Evolutionary conservation across 2,329 filamentous ascomycete species (phyloP), one percentile per base, ranked within the genome.

Genomic region (Fusarium buxicola): DNA sequence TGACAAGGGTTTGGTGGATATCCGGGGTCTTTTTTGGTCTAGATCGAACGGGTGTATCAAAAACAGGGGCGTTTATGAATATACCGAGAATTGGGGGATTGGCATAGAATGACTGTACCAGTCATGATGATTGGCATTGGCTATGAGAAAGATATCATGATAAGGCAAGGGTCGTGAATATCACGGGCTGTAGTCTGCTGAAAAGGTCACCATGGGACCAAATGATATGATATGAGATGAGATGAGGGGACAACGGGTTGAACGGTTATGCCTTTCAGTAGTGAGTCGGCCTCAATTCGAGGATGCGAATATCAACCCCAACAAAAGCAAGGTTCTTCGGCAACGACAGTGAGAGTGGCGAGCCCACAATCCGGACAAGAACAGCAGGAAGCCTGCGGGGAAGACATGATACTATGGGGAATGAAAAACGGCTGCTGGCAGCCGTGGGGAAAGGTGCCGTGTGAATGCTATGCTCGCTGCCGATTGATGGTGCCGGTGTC

Each of bases 1-100:
- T 40, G 55, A 48, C 65, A 48, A 41, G 56, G 55, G 34, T 40
- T 58, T 35, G 40, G 47, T 57, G 48, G 27, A 52, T 36, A 60
- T 58, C 57, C 49, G 34, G 51, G 49, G 59, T 58, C 60, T 45
- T 54, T 58, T 60, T 46, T 25, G 34, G 44, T 64, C 60, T 69
- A 56, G 55, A 48, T 40, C 57, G 28, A 24, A 25, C 27, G 53
- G 46, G 46, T 49, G 36, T 56, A 52, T 45, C 30, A 34, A 30
- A 44, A 27, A 52, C 49, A 54, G 53, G 58, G 55, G 55, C 40
- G 39, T 52, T 60, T 52, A 40, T 64, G 47, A 25, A 54, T 48
- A 54, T 65, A 27, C 35, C 30, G 31, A 24, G 35, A 62, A 44
- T 48, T 58, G 47, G 55, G 46, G 41, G 31, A 55, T 15, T 16